A percentile compares a stretch with the other conserved stretches of the same genome.
Evolutionary conservation across 805 yeast genomes (phyloP).

Genomic region (Kodamaea neixiangensis): DNA sequence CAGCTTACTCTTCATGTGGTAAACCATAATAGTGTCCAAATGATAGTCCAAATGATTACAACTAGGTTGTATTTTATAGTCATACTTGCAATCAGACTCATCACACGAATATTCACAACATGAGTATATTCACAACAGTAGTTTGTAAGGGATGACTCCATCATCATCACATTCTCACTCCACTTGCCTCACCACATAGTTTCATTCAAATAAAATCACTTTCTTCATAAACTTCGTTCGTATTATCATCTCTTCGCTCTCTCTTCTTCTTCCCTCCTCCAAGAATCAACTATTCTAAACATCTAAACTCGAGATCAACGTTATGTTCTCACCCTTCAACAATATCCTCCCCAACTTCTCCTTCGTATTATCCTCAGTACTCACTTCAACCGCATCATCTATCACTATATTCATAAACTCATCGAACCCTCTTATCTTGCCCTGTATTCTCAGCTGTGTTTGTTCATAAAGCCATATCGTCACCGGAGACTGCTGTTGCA

Average conservation of each 20-base stretch:
- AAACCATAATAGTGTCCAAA: too few relatives aligned
- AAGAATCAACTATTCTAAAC: not conserved
- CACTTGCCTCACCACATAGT: too few relatives aligned
- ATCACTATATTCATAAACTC: slow-evolving; percentile 88
- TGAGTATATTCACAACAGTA: too few relatives aligned
- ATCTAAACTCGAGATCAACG: slow-evolving; percentile 57
- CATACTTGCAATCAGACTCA: too few relatives aligned
- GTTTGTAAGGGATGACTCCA: too few relatives aligned
- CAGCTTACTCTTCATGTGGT: too few relatives aligned
- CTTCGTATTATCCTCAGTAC: slow-evolving; percentile 47
- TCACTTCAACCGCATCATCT: slow-evolving; percentile 66
- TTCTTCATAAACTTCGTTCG: too few relatives aligned
- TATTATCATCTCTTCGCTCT: not conserved
- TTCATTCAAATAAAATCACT: too few relatives aligned
- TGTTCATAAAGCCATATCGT: slow-evolving; percentile 92
- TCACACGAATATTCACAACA: too few relatives aligned
- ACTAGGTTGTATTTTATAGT: too few relatives aligned
- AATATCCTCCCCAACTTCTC: slow-evolving; percentile 71
- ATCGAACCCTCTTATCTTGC: slow-evolving; percentile 88
- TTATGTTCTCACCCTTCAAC: slow-evolving; percentile 92
- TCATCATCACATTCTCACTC: too few relatives aligned
- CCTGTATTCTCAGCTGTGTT: slow-evolving; percentile 71
- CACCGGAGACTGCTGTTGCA: slow-evolving; percentile 80
- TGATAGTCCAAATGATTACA: too few relatives aligned
- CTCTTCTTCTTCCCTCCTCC: not conserved